A percentile compares a stretch with the other conserved stretches of the same genome.
phyloP scores from a whole-genome alignment of 2,329 filamentous ascomycete species.

The Botrytis elliptica region DNA sequence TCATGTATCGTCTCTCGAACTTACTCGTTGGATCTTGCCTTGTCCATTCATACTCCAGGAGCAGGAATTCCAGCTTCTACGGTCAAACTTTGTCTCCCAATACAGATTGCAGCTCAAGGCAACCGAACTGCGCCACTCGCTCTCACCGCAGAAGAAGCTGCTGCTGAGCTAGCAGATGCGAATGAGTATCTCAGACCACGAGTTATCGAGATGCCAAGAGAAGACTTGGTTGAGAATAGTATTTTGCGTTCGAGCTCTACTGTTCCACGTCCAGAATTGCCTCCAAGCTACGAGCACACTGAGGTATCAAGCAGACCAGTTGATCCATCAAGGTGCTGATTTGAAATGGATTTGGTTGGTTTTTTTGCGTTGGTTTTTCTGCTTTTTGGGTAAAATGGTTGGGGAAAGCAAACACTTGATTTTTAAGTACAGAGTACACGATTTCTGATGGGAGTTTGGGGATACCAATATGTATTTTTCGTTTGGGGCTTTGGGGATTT shows the following conservation, averaged over 20 bases:
- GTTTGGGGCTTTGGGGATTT: not conserved
- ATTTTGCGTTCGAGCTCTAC: conserved; percentile 24
- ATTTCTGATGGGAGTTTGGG: not conserved
- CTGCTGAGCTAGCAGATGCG: conserved; percentile 34
- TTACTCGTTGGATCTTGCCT: conserved; percentile 59
- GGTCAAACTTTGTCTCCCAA: conserved; percentile 32
- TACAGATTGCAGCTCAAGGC: conserved; percentile 37
- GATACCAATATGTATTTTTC: conserved; percentile 7
- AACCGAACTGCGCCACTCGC: conserved; percentile 23
- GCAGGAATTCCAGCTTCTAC: conserved; percentile 42
- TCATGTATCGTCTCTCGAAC: conserved; percentile 63
- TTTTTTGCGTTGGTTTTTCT: not conserved
- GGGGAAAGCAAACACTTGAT: not conserved
- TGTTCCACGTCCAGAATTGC: conserved; percentile 26
- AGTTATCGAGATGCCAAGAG: conserved; percentile 34
- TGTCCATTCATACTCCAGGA: conserved; percentile 54
- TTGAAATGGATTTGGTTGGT: not conserved
- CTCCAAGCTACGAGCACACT: conserved; percentile 37
- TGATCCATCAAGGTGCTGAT: conserved; percentile 27
- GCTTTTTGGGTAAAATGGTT: not conserved
- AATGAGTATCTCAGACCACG: conserved; percentile 35
- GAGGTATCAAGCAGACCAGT: conserved; percentile 14
- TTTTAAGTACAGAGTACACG: not conserved
- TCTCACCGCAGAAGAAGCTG: conserved; percentile 29
- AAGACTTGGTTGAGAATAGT: conserved; percentile 33